These are phyloP conservation scores for Aspergillus carlsbadensis DNA, from an alignment of 495 filamentous ascomycete species.

Conservation along the genomic window DNA sequence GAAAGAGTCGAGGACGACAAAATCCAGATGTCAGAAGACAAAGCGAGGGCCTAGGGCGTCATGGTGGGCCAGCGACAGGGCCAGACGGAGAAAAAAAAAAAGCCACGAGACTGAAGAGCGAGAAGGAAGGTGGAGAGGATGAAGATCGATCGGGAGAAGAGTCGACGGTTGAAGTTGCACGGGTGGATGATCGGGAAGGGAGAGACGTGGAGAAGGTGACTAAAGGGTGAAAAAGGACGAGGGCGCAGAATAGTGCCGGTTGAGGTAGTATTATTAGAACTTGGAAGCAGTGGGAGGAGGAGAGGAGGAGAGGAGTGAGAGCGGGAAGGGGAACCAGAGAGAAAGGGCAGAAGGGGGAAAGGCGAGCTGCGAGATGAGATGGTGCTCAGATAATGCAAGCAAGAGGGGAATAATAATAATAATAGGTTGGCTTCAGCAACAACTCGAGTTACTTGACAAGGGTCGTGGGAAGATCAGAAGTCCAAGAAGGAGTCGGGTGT, in stretches of 20 bases:
- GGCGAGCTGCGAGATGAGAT: neutral
- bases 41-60: conserved; percentile 23
- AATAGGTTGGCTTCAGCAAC: neutral
- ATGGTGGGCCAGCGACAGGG: conserved; percentile 27
- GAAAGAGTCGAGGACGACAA: conserved; percentile 9
- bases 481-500: neutral
- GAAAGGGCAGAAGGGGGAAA: neutral
- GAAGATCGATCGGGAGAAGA: conserved; percentile 17
- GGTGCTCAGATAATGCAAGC: neutral
- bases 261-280: neutral
- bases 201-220: conserved; percentile 8
- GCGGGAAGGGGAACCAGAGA: conserved; percentile 1
- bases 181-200: conserved; percentile 2
- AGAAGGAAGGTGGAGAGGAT: conserved; percentile 13
- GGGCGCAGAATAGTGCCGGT: neutral
- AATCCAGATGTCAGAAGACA: conserved; percentile 16
- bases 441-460: no score
- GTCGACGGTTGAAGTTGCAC: neutral
- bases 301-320: conserved; percentile 5
- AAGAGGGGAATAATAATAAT: neutral
- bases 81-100: conserved; percentile 25
- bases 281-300: neutral
- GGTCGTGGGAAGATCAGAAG: neutral
- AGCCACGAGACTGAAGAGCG: conserved; percentile 16
- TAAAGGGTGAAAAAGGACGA: neutral